Percentiles rank a stretch among this genome's conserved stretches.
Conservation (phyloP, 441 rosid species). For the Monsonia emarginata region DNA sequence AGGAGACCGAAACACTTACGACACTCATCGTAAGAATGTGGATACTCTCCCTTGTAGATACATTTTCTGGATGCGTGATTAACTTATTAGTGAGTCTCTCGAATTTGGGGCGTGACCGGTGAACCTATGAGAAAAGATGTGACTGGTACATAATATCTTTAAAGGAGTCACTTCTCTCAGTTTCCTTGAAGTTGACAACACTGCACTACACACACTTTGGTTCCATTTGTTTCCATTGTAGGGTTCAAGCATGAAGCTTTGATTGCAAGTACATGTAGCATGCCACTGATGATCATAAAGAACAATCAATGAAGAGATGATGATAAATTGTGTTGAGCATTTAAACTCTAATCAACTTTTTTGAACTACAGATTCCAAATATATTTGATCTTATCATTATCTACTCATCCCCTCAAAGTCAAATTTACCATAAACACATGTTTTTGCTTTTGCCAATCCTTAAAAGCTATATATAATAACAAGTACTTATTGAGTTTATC, state of each 20-base stretch:
- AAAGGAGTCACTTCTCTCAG: conserved; percentile 23
- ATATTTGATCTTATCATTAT: background rate
- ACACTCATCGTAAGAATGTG: no score
- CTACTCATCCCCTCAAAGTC: background rate
- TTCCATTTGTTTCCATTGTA: conserved; percentile 8
- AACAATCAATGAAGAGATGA: background rate
- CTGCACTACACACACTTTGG: conserved; percentile 17
- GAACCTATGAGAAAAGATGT: no score
- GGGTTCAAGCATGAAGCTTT: conserved; percentile 1
- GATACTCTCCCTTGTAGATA: no score
- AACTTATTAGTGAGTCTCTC: no score
- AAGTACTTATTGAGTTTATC: background rate
- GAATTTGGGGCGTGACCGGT: no score
- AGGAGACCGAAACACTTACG: no score
- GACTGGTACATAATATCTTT: no score
- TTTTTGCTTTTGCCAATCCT: background rate
- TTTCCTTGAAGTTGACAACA: conserved; percentile 23
- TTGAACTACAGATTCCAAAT: background rate
- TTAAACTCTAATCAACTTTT: conserved; percentile 1
- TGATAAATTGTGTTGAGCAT: background rate
- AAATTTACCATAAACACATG: background rate
- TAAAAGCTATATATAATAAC: background rate
- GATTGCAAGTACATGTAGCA: conserved; percentile 1
- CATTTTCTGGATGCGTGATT: no score
- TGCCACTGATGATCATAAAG: background rate